Conservation (phyloP, 2,329 filamentous ascomycete genomes). For the Ceratocystis lukuohia region DNA sequence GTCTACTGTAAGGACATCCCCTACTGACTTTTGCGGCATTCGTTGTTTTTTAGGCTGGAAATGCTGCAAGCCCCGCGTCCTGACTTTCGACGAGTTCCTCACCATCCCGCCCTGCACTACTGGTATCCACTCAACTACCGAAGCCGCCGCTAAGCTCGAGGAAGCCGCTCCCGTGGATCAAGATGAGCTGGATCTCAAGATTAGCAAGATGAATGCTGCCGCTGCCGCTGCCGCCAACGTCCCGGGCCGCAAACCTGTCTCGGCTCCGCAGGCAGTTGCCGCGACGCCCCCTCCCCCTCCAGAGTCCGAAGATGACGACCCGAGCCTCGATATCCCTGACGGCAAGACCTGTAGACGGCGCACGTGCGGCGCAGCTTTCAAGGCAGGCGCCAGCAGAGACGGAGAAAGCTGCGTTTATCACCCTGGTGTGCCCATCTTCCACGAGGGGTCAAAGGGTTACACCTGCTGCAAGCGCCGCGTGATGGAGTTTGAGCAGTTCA, state of each 20-base stretch:
- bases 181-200: constrained; percentile 31
- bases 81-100: constrained; percentile 98
- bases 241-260: constrained; percentile 29
- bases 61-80: constrained; percentile 91
- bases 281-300: constrained; percentile 47
- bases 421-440: constrained; percentile 82
- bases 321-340: constrained; percentile 55
- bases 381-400: constrained; percentile 44
- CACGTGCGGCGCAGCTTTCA: constrained; percentile 57
- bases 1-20: background rate
- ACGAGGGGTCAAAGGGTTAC: constrained; percentile 97
- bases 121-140: constrained; percentile 82
- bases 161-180: constrained; percentile 39
- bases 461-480: constrained; percentile 92
- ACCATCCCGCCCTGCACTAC: constrained; percentile 81
- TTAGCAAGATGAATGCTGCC: constrained; percentile 41
- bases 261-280: constrained; percentile 34
- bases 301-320: constrained; percentile 81
- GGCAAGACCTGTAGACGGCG: constrained; percentile 66
- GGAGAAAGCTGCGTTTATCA: constrained; percentile 76
- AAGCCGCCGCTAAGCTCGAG: constrained; percentile 49
- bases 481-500: constrained; percentile 93
- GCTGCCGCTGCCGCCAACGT: constrained; percentile 29
- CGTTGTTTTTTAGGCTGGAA: constrained; percentile 61
- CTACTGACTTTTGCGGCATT: background rate